Percentiles rank a stretch among this genome's conserved stretches.
phyloP scores from a whole-genome alignment of 306 rosid species.

The Sindora glabra region DNA sequence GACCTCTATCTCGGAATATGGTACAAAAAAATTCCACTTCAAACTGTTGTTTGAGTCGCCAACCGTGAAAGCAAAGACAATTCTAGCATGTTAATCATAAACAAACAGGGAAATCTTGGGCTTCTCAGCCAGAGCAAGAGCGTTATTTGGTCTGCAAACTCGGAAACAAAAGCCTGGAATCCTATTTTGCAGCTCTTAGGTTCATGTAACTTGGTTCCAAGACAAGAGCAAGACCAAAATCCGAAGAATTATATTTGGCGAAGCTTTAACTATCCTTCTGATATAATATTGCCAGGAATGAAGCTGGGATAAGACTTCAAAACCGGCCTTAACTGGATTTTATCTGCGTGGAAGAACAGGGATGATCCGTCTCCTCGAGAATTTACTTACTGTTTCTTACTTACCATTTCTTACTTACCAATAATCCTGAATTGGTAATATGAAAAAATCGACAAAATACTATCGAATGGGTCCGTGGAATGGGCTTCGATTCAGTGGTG shows the following conservation, averaged over 20 bases:
- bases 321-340: slow-evolving; percentile 10
- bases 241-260: slow-evolving; percentile 15
- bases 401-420: no score
- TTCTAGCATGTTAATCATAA: slow-evolving; percentile 18
- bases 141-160: slow-evolving; percentile 22
- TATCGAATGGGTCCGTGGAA: slow-evolving; percentile 35
- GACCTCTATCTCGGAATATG: no score
- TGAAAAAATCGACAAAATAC: slow-evolving; percentile 6
- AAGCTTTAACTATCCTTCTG: no score
- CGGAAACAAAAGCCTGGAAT: slow-evolving; percentile 8
- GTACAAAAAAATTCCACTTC: no score
- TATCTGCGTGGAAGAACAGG: slow-evolving; percentile 30
- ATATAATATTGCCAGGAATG: slow-evolving; percentile 34
- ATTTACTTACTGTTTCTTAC: slow-evolving; percentile 9
- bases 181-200: slow-evolving; percentile 24
- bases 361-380: slow-evolving; percentile 33
- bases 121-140: slow-evolving; percentile 7
- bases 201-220: slow-evolving; percentile 30
- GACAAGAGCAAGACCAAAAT: neutral
- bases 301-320: slow-evolving; percentile 31
- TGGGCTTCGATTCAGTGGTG: slow-evolving; percentile 14
- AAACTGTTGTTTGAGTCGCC: no score
- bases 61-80: no score
- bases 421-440: no score
- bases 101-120: slow-evolving; percentile 10